Conservation (phyloP, 2,329 filamentous ascomycete genomes). For the Dactylellina haptotyla region DNA sequence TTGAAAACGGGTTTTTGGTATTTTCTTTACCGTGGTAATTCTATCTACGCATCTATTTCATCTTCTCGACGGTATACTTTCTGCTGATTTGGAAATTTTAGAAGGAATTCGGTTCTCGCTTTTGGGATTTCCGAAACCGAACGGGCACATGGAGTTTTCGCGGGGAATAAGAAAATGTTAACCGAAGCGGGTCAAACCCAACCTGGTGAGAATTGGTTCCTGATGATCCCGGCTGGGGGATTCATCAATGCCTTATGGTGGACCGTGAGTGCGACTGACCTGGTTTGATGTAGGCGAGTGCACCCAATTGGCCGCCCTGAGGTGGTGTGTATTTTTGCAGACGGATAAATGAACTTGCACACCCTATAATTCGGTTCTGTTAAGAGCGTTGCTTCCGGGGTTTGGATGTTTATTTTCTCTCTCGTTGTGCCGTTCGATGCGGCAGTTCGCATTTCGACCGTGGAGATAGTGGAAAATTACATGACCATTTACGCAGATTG, state of each 20-base stretch:
- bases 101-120: no score
- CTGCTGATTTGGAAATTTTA: no score
- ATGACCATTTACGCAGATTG: slow-evolving; percentile 2
- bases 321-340: no score
- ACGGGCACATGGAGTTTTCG: no score
- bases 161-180: slow-evolving; percentile 35
- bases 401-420: slow-evolving; percentile 1
- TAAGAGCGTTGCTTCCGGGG: background rate
- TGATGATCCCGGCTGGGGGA: slow-evolving; percentile 1
- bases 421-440: background rate
- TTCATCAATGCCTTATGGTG: background rate
- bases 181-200: slow-evolving; percentile 27
- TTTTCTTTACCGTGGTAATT: no score
- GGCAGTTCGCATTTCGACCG: background rate
- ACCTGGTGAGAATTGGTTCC: background rate
- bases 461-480: background rate
- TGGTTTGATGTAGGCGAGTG: background rate
- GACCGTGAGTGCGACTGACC: no score
- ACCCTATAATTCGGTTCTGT: background rate
- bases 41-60: no score
- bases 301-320: no score
- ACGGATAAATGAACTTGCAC: slow-evolving; percentile 14
- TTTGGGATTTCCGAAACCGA: no score
- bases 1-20: background rate
- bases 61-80: no score